These are phyloP conservation scores for Spizellomyces sp. DNA, from an alignment of 192 early-diverging fungal species.

Conservation along the genomic window DNA sequence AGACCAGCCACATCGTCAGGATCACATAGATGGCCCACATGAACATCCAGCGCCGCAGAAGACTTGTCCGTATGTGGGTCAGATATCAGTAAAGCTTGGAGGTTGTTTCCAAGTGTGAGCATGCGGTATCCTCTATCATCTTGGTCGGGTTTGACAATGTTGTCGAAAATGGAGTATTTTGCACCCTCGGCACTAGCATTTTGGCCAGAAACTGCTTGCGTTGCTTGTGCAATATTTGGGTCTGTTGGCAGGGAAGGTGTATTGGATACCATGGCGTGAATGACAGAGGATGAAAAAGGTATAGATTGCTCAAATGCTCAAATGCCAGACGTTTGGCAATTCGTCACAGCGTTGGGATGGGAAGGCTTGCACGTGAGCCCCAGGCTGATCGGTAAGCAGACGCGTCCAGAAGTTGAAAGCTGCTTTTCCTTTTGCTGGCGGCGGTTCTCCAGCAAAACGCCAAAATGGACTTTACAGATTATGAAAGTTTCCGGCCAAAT, in stretches of 20 bases:
- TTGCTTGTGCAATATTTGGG: too few relatives aligned
- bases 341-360: too few relatives aligned
- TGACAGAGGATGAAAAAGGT: too few relatives aligned
- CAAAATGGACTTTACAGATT: constrained; percentile 7
- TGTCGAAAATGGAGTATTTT: constrained; percentile 15
- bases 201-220: too few relatives aligned
- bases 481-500: constrained; percentile 23
- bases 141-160: constrained; percentile 37
- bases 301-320: too few relatives aligned
- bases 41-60: constrained; percentile 77
- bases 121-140: constrained; percentile 43
- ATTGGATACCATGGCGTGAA: too few relatives aligned
- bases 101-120: constrained; percentile 55
- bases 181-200: neutral
- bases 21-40: constrained; percentile 79
- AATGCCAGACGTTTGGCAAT: too few relatives aligned
- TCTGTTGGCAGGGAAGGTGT: too few relatives aligned
- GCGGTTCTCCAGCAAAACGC: neutral
- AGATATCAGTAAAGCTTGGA: constrained; percentile 71
- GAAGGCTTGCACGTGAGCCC: too few relatives aligned
- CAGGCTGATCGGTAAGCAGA: too few relatives aligned
- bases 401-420: too few relatives aligned
- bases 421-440: too few relatives aligned
- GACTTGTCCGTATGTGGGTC: constrained; percentile 77
- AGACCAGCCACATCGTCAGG: constrained; percentile 76